Base-by-base conservation (phyloP, 225 moss, liverwort and hornwort genomes). In the Pseudisothecium myosuroides region DNA sequence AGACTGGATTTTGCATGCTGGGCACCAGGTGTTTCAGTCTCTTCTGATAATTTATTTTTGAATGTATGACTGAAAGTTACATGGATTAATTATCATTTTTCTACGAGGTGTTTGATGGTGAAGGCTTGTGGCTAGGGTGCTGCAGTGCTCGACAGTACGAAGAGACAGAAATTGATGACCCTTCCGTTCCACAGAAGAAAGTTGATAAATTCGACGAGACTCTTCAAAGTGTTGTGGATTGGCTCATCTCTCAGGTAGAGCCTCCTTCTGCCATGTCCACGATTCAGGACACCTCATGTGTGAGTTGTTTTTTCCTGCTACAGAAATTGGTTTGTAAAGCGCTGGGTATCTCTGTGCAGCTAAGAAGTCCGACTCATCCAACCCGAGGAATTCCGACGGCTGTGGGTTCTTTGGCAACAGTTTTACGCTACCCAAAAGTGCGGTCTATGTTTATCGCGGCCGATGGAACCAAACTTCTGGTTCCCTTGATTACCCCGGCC, bases 401-500 rank as follows among this genome's bases (percentile, higher is more conserved):
- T 81, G 97, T 97, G 41, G 96, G 96, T 87, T 94, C 96, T 62
- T 93, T 99, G 91, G 98, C 98, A 64, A 95, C 96, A 59, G 91
- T 99, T 37, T 88, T 99, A 87, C 94, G 97, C 80, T 95, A 95
- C 80, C 88, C 95, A 66, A 92, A 92, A 95, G 96, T 96, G 80
- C 93, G 97, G 83, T 89, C 94, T 73, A 89, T 97, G 90, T 99
- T 99, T 92, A 91, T 97, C 61, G 88, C 91, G 90, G 88, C 96
- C 39, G 94, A 95, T 74, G 98, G 97, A 86, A 93, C 94, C 69
- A 91, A 92, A 90, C 91, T 95, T 83, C 90, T 98, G 58, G 90
- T 93, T 86, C 93, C 95, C 4, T 88, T 98, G 67, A 94, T 98
- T 64, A 83, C 91, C 64, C 94, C 96, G 34, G 96, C 96, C 81